These are phyloP conservation scores for Sinapis alba DNA, from an alignment of 441 rosid species.

Conservation along the genomic window DNA sequence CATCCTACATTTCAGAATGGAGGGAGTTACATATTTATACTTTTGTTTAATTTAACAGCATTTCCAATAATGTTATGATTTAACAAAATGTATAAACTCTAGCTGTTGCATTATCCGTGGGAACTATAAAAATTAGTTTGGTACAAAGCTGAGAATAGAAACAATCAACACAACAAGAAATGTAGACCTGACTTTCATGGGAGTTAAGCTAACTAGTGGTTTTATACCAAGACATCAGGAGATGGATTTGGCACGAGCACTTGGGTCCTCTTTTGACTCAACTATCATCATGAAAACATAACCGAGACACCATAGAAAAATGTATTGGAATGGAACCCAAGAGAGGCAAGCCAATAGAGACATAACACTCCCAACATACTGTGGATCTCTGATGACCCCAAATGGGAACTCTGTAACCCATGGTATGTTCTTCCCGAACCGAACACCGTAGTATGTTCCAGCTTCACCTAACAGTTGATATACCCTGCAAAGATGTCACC, in stretches of 20 bases:
- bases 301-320: slow-evolving; percentile 76
- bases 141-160: not conserved
- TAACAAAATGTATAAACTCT: no score
- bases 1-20: no score
- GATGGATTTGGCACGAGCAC: slow-evolving; percentile 64
- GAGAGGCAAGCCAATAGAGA: slow-evolving; percentile 75
- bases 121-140: not conserved
- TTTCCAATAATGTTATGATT: no score
- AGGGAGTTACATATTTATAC: slow-evolving; percentile 46
- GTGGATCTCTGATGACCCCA: slow-evolving; percentile 85
- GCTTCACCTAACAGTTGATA: slow-evolving; percentile 87
- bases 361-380: slow-evolving; percentile 84
- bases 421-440: slow-evolving; percentile 74
- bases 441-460: slow-evolving; percentile 89
- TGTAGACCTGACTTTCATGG: not conserved
- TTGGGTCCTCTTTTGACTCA: slow-evolving; percentile 71
- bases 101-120: not conserved
- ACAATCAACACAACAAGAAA: not conserved
- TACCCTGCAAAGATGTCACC: slow-evolving; percentile 54
- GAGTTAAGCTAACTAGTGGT: slow-evolving; percentile 4
- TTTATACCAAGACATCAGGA: slow-evolving; percentile 39
- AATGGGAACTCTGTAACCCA: slow-evolving; percentile 95
- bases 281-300: slow-evolving; percentile 66
- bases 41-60: no score
- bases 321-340: slow-evolving; percentile 86